Evolutionary conservation across 1,284 basidiomycete species (phyloP).

Genomic region (Sporisorium reilianum): DNA sequence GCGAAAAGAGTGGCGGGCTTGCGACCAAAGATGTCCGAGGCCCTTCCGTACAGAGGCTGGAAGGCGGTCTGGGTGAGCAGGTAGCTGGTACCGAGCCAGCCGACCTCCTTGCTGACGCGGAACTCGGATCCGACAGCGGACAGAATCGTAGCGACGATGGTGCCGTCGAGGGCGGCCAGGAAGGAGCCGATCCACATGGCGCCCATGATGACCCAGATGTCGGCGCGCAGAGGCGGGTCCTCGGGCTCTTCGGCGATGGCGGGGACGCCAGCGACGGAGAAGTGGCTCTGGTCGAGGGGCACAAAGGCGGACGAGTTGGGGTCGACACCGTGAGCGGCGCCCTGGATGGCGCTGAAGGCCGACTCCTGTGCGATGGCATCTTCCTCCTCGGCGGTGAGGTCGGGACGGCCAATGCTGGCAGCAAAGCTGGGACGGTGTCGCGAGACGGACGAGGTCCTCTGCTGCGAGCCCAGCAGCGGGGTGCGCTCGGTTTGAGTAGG

Average conservation of each 20-base stretch:
- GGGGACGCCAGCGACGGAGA: slow-evolving; percentile 40
- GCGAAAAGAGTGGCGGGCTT: slow-evolving; percentile 67
- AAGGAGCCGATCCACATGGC: slow-evolving; percentile 69
- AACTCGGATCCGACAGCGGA: slow-evolving; percentile 66
- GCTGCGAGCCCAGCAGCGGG: slow-evolving; percentile 47
- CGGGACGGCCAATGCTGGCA: slow-evolving; percentile 48
- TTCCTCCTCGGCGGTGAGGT: slow-evolving; percentile 53
- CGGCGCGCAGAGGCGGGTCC: slow-evolving; percentile 47
- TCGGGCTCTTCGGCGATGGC: slow-evolving; percentile 44
- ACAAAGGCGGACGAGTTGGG: slow-evolving; percentile 66
- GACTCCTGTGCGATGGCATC: slow-evolving; percentile 64
- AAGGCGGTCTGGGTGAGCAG: slow-evolving; percentile 68
- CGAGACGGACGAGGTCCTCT: slow-evolving; percentile 28
- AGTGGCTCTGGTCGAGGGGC: slow-evolving; percentile 63
- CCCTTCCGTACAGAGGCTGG: slow-evolving; percentile 67
- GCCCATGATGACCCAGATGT: slow-evolving; percentile 64
- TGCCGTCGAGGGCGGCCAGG: slow-evolving; percentile 64
- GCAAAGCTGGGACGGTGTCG: slow-evolving; percentile 49
- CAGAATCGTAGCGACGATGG: slow-evolving; percentile 67
- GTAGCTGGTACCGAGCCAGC: slow-evolving; percentile 67
- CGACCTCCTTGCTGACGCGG: slow-evolving; percentile 63
- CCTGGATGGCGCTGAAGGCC: slow-evolving; percentile 63
- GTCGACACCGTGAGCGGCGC: slow-evolving; percentile 65
- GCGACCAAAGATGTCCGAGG: slow-evolving; percentile 67
- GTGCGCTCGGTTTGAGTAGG: slow-evolving; percentile 49